Conservation (phyloP, 208 protist genomes). For the Leishmania turanica region DNA sequence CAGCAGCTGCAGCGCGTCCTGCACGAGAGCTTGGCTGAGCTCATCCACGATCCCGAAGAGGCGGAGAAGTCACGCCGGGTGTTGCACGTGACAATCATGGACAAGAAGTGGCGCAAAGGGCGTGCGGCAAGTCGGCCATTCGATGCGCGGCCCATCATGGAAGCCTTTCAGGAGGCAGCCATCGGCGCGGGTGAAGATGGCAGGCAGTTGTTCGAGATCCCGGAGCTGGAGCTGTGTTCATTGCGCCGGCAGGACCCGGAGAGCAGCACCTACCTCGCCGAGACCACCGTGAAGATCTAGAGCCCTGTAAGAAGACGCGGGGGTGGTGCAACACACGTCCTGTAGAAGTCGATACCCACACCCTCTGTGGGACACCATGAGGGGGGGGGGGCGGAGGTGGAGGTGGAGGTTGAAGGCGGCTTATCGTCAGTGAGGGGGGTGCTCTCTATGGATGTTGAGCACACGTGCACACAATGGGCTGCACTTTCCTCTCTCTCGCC, state of each 20-base stretch:
- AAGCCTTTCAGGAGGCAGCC: conserved; percentile 21
- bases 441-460: background rate
- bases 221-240: conserved; percentile 42
- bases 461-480: background rate
- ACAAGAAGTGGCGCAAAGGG: conserved; percentile 69
- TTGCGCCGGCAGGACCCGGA: conserved; percentile 21
- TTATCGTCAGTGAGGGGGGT: background rate
- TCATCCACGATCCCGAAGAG: conserved; percentile 48
- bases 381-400: background rate
- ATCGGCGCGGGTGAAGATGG: conserved; percentile 31
- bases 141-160: conserved; percentile 42
- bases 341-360: background rate
- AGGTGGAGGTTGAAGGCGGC: background rate
- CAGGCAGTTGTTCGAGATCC: conserved; percentile 24
- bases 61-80: conserved; percentile 33
- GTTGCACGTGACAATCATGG: conserved; percentile 83
- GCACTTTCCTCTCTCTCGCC: background rate
- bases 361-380: background rate
- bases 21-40: conserved; percentile 54
- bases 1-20: conserved; percentile 48
- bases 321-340: background rate
- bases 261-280: conserved; percentile 34
- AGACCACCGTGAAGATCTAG: conserved; percentile 33
- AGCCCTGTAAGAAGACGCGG: background rate
- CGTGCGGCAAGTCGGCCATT: conserved; percentile 28